phyloP scores from a whole-genome alignment of 371 early-diverging fungal species.

The Circinella umbellata region DNA sequence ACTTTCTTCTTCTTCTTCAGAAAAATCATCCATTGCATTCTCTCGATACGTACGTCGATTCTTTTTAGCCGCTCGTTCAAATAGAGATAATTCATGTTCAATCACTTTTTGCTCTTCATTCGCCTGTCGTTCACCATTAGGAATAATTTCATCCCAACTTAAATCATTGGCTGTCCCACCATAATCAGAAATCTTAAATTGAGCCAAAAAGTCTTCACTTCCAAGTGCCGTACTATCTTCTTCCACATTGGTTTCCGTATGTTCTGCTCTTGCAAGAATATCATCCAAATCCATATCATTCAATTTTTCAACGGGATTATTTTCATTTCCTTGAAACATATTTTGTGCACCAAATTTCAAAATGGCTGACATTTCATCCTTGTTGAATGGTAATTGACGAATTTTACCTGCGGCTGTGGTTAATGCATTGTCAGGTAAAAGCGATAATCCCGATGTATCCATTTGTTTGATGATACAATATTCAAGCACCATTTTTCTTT shows the following conservation, averaged over 20 bases:
- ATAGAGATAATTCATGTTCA: conserved; percentile 52
- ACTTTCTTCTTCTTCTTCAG: conserved; percentile 26
- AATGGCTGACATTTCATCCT: conserved; percentile 91
- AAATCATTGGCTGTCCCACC: conserved; percentile 77
- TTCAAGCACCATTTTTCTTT: conserved; percentile 98
- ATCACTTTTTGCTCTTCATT: conserved; percentile 66
- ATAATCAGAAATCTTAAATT: conserved; percentile 94
- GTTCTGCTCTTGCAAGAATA: conserved; percentile 93
- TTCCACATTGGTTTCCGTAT: conserved; percentile 77
- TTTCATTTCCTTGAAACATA: conserved; percentile 86
- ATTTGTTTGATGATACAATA: conserved; percentile 97
- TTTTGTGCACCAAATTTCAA: conserved; percentile 98
- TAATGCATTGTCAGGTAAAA: conserved; percentile 61
- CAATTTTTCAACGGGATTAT: conserved; percentile 64
- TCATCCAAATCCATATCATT: conserved; percentile 96
- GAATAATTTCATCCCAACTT: conserved; percentile 97
- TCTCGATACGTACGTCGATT: conserved; percentile 43
- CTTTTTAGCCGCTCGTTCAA: conserved; percentile 58
- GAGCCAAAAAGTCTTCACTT: conserved; percentile 90
- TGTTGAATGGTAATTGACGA: conserved; percentile 58
- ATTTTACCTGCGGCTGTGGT: conserved; percentile 51
- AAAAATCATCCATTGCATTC: conserved; percentile 19
- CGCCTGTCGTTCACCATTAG: conserved; percentile 77
- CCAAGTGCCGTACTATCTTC: conserved; percentile 67
- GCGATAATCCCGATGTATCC: conserved; percentile 91